Evolutionary conservation across 2,329 filamentous ascomycete species (phyloP).

Genomic region (Fusarium nygamai): DNA sequence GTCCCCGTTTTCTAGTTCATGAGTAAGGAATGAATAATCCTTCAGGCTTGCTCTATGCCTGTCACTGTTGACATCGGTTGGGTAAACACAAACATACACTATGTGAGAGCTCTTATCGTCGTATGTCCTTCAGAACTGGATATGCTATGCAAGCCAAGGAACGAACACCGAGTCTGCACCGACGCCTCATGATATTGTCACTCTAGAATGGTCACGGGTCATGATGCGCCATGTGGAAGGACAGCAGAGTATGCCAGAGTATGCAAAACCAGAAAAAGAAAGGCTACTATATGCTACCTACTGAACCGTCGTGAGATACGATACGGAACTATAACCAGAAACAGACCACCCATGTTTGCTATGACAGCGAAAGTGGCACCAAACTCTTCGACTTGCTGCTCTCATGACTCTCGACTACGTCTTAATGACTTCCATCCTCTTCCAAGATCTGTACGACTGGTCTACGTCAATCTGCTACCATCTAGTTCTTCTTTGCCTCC

Average conservation of each 20-base stretch:
- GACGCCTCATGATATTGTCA: not conserved
- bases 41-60: not conserved
- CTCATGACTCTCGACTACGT: constrained; percentile 1
- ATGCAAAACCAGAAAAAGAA: constrained; percentile 20
- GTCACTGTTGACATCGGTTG: not conserved
- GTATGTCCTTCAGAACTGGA: not conserved
- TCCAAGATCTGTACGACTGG: not conserved
- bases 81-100: not conserved
- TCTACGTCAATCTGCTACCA: not conserved
- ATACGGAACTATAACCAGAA: constrained; percentile 21
- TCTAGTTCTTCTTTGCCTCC: constrained; percentile 49
- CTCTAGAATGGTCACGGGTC: not conserved
- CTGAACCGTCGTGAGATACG: constrained; percentile 16
- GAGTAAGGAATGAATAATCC: constrained; percentile 9
- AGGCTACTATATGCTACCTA: constrained; percentile 40
- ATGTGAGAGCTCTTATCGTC: not conserved
- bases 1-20: not conserved
- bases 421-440: not conserved
- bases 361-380: constrained; percentile 1
- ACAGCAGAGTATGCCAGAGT: not conserved
- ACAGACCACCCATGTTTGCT: constrained; percentile 14
- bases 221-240: not conserved
- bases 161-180: not conserved
- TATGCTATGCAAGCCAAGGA: not conserved
- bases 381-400: constrained; percentile 19